Conservation (phyloP, 2,329 filamentous ascomycete genomes). For the Talaromyces sp. region DNA sequence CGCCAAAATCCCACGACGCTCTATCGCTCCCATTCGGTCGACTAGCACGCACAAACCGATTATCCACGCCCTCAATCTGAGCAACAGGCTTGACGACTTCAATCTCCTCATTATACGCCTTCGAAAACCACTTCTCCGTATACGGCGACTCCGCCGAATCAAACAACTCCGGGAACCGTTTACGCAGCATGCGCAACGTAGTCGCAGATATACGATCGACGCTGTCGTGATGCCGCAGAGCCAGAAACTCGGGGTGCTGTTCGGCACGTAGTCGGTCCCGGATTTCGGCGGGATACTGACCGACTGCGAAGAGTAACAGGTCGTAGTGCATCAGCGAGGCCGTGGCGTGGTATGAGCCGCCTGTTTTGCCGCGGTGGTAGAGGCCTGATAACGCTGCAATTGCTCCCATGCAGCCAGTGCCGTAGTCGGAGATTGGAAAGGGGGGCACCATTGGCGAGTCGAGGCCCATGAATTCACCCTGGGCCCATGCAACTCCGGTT, state of each 20-base stretch:
- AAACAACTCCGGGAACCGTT: constrained; percentile 52
- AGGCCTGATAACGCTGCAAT: constrained; percentile 62
- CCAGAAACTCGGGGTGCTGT: constrained; percentile 51
- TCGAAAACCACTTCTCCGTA: constrained; percentile 45
- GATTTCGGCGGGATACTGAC: constrained; percentile 51
- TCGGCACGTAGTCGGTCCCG: constrained; percentile 48
- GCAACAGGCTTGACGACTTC: constrained; percentile 44
- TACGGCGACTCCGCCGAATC: constrained; percentile 28
- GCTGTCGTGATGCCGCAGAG: constrained; percentile 56
- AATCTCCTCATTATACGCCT: constrained; percentile 42
- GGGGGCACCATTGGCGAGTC: constrained; percentile 37
- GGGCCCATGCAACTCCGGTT: constrained; percentile 37
- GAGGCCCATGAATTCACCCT: constrained; percentile 38
- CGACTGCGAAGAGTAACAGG: constrained; percentile 58
- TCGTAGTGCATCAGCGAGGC: constrained; percentile 65
- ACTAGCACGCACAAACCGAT: constrained; percentile 43
- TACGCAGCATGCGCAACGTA: constrained; percentile 52
- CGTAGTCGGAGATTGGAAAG: constrained; percentile 58
- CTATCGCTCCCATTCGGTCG: constrained; percentile 50
- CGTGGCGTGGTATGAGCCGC: constrained; percentile 63
- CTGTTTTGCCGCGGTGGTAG: constrained; percentile 56
- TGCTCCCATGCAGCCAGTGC: constrained; percentile 66
- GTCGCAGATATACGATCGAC: constrained; percentile 61
- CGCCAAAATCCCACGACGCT: constrained; percentile 41
- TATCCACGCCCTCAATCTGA: constrained; percentile 44